phyloP scores from a whole-genome alignment of 345 rosid genomes.

The Populus nigra region DNA sequence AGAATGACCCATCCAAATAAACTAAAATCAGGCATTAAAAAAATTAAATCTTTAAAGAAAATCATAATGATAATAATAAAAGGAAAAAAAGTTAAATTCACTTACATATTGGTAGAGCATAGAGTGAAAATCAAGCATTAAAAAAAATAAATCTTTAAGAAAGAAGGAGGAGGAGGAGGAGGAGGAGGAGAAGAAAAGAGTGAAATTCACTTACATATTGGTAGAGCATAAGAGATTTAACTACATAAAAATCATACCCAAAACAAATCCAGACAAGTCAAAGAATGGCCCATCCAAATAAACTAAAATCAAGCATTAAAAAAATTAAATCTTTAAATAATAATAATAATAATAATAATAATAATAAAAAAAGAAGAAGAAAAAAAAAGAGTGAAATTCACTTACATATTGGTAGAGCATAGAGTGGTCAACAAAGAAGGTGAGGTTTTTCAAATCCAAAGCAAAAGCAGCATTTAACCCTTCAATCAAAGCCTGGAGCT shows the following conservation, averaged over 20 bases:
- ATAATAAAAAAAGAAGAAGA: not conserved
- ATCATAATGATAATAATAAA: not conserved
- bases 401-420: constrained; percentile 56
- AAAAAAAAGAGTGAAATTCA: not conserved
- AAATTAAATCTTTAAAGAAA: not conserved
- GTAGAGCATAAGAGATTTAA: too few relatives aligned
- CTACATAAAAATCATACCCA: not conserved
- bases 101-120: constrained; percentile 55
- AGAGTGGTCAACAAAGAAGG: constrained; percentile 36
- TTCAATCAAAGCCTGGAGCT: constrained; percentile 50
- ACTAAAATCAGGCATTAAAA: not conserved
- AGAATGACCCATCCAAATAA: not conserved
- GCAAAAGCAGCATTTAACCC: constrained; percentile 58
- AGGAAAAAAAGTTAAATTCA: not conserved
- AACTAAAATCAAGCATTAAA: not conserved
- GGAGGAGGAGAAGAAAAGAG: too few relatives aligned
- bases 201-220: not conserved
- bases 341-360: not conserved
- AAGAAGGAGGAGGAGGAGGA: fast-evolving
- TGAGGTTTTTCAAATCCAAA: constrained; percentile 54
- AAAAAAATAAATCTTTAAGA: too few relatives aligned
- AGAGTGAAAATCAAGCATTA: constrained; percentile 11
- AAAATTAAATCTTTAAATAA: not conserved
- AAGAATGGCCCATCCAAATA: not conserved
- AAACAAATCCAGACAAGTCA: not conserved